These are phyloP conservation scores for Hypoxylon trugodes DNA, from an alignment of 495 filamentous ascomycete genomes.

Conservation along the genomic window DNA sequence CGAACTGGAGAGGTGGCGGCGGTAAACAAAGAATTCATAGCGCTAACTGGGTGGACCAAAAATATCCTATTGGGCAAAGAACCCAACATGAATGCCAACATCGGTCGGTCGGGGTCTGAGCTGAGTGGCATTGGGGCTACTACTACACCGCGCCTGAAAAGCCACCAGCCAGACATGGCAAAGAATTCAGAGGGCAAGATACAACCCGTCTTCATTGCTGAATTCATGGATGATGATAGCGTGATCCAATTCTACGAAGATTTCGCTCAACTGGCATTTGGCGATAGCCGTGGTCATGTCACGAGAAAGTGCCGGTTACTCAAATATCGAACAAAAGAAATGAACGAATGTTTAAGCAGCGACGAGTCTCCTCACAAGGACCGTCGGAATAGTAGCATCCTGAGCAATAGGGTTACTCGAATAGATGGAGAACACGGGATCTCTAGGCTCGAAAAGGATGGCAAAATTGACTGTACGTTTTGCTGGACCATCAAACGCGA, in stretches of 20 bases:
- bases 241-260: constrained; percentile 96
- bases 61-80: constrained; percentile 89
- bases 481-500: constrained; percentile 97
- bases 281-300: constrained; percentile 82
- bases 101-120: constrained; percentile 51
- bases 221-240: constrained; percentile 91
- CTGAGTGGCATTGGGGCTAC: constrained; percentile 43
- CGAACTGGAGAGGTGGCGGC: constrained; percentile 92
- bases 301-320: constrained; percentile 85
- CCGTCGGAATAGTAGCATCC: constrained; percentile 52
- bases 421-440: constrained; percentile 83
- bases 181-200: constrained; percentile 41
- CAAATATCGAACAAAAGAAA: constrained; percentile 85
- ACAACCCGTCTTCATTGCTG: constrained; percentile 89
- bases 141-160: constrained; percentile 56
- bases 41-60: constrained; percentile 93
- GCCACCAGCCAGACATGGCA: constrained; percentile 43
- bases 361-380: constrained; percentile 53
- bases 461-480: constrained; percentile 92
- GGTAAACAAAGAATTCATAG: constrained; percentile 92
- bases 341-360: constrained; percentile 43
- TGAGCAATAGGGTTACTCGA: constrained; percentile 62
- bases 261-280: constrained; percentile 89
- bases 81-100: constrained; percentile 89
- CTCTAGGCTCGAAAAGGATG: constrained; percentile 80